Conservation (phyloP, 2,329 filamentous ascomycete species). For the Fusarium piperis region DNA sequence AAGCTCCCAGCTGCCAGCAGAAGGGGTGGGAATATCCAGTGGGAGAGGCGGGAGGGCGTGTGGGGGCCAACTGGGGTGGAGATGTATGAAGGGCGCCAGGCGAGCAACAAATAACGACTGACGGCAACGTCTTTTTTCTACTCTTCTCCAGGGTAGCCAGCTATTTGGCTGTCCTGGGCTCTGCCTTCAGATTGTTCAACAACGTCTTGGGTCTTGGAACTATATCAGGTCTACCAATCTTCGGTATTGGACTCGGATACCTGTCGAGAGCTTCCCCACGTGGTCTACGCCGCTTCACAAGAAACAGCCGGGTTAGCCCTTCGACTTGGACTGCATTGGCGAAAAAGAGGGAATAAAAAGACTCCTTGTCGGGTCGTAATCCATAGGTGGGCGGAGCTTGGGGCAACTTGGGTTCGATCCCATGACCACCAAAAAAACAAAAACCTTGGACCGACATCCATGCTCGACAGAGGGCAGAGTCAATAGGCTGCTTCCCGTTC, state of each 20-base stretch:
- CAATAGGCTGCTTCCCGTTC: constrained; percentile 6
- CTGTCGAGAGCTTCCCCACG: not conserved
- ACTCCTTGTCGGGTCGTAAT: constrained; percentile 23
- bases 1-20: constrained; percentile 7
- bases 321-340: constrained; percentile 2
- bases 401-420: constrained; percentile 33
- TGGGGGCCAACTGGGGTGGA: constrained; percentile 14
- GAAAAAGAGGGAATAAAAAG: constrained; percentile 17
- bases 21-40: constrained; percentile 29
- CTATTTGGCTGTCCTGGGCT: not conserved
- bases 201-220: not conserved
- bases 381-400: constrained; percentile 31
- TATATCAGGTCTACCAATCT: not conserved
- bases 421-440: constrained; percentile 38
- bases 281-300: not conserved
- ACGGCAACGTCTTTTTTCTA: not conserved
- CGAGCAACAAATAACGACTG: not conserved
- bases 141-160: constrained; percentile 1
- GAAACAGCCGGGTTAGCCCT: not conserved
- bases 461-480: constrained; percentile 18
- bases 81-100: not conserved
- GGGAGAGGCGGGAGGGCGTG: constrained; percentile 3
- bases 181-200: not conserved
- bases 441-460: constrained; percentile 27
- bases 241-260: not conserved